These are phyloP conservation scores for Ophiostoma sp. DNA, from an alignment of 2,329 filamentous ascomycete genomes.

Conservation along the genomic window DNA sequence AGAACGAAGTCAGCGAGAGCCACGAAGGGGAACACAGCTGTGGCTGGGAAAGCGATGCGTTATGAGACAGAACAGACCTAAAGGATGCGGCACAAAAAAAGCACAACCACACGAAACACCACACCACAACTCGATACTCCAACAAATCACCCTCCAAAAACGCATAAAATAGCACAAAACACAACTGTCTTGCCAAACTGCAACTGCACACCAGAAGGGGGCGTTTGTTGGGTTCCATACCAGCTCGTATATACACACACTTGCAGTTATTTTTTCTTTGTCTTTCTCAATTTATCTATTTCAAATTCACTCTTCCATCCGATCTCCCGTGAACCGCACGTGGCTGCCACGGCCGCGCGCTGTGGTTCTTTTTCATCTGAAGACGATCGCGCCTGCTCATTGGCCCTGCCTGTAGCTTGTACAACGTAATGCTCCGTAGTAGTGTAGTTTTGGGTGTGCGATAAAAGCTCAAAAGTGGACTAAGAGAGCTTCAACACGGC, in stretches of 20 bases:
- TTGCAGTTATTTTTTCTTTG: conserved; percentile 19
- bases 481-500: background rate
- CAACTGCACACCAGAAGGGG: background rate
- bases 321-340: background rate
- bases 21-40: background rate
- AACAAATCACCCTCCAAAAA: background rate
- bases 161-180: background rate
- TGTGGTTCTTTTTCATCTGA: conserved; percentile 8
- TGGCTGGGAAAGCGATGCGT: background rate
- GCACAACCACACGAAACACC: background rate
- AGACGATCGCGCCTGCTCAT: background rate
- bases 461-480: background rate
- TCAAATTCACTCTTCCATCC: background rate
- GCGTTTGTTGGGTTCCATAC: conserved; percentile 5
- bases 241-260: conserved; percentile 16
- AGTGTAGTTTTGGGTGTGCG: background rate
- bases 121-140: background rate
- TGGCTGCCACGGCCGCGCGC: background rate
- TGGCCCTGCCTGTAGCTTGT: background rate
- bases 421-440: background rate
- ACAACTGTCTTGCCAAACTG: background rate
- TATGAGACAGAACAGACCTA: background rate
- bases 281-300: background rate
- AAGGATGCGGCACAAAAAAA: background rate
- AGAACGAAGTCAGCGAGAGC: background rate